phyloP scores from a whole-genome alignment of 192 early-diverging fungal genomes.

The Coemansia sp. region DNA sequence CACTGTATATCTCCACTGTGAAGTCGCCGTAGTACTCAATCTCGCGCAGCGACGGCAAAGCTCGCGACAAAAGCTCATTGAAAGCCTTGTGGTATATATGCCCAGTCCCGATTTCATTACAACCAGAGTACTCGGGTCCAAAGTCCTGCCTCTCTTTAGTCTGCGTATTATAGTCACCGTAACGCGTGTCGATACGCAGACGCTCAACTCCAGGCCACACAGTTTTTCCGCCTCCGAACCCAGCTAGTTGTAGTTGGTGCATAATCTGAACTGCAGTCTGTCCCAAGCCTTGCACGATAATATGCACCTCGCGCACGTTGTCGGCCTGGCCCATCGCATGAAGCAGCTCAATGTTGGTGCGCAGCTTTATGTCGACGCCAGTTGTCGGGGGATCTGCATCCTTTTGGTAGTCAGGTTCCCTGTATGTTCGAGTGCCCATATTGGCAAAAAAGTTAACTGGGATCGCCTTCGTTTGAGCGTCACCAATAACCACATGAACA shows the following conservation, averaged over 20 bases:
- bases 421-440: background rate
- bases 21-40: constrained; percentile 12
- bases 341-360: background rate
- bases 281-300: background rate
- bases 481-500: background rate
- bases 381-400: background rate
- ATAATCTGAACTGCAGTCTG: background rate
- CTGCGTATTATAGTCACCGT: background rate
- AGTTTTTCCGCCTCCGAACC: background rate
- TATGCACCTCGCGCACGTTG: background rate
- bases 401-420: background rate
- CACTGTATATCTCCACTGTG: background rate
- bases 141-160: too few species aligned
- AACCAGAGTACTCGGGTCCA: too few species aligned
- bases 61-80: constrained; percentile 4
- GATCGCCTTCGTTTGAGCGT: background rate
- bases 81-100: background rate
- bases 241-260: background rate
- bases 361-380: background rate
- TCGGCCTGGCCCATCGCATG: background rate
- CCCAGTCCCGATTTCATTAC: too few species aligned
- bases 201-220: background rate
- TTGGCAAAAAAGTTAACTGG: too few species aligned
- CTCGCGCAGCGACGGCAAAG: constrained; percentile 18
- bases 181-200: background rate